Evolutionary conservation across 805 yeast genomes (phyloP).

Genomic region (Kregervanrija fluxuum): DNA sequence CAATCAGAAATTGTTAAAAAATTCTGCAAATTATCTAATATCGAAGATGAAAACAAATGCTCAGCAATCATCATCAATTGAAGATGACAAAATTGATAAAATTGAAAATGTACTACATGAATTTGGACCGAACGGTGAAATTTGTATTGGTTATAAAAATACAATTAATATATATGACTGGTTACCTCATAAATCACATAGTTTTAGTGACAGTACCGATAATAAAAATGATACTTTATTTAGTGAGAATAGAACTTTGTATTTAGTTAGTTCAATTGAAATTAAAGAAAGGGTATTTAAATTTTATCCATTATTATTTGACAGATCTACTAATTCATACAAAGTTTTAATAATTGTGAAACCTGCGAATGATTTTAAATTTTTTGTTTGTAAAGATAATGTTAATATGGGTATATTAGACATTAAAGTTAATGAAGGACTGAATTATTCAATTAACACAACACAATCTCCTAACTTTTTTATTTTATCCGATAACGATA

Average conservation of each 20-base stretch:
- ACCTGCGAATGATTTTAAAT: too few species aligned
- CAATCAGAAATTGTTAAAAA: not conserved
- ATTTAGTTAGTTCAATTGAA: too few species aligned
- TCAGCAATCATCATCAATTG: not conserved
- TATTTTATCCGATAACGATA: slow-evolving; percentile 12
- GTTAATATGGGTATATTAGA: too few species aligned
- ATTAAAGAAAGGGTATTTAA: too few species aligned
- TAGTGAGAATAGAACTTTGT: not conserved
- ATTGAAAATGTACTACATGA: not conserved
- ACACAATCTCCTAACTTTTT: slow-evolving; percentile 11
- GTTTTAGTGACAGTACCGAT: slow-evolving; percentile 4
- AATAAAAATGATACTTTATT: not conserved
- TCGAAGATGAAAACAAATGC: not conserved
- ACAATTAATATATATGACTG: slow-evolving; percentile 35
- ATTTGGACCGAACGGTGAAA: slow-evolving; percentile 33
- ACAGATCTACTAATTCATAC: too few species aligned
- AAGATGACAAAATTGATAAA: not conserved
- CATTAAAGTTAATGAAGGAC: too few species aligned
- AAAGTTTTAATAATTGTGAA: too few species aligned
- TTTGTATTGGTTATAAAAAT: slow-evolving; percentile 23
- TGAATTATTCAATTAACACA: not conserved
- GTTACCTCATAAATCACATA: slow-evolving; percentile 19
- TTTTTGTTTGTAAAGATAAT: too few species aligned
- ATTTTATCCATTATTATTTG: too few species aligned
- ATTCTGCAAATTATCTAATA: slow-evolving; percentile 2